Evolutionary conservation across 2,329 filamentous ascomycete genomes (phyloP), one percentile per base, ranked within the genome.

Genomic region (Emmonsiellopsis sp.): DNA sequence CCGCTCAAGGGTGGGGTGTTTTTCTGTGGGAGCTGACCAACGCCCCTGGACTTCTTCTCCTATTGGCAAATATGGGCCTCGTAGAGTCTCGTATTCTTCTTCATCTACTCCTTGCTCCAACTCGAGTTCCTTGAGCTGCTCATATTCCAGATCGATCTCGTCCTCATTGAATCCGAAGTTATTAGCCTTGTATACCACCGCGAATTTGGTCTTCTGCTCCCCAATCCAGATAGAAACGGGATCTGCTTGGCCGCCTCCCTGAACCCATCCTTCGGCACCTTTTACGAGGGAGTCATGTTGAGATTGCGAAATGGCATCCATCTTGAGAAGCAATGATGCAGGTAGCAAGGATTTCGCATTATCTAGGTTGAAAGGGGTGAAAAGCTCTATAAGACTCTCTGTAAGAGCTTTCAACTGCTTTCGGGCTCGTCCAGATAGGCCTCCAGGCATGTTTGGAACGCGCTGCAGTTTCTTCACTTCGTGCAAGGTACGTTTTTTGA

Each of bases 401-500:
- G 74, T 61, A 2, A 82, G 57, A 0, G 66, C 64, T 53, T 69
- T 71, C 44, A 83, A 66, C 6, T 70, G 66, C 37, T 58, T 69
- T 8, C 60, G 68, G 6, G 77, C 71, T 10, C 65, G 65, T 0
- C 58, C 57, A 34, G 73, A 65, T 6, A 72, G 58, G 17, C 74
- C 70, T 1, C 75, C 75, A 27, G 66, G 59, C 8, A 77, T 59
- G 7, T 60, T 63, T 6, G 63, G 63, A 7, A 65, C 56, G 1
- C 64, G 62, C 2, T 64, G 59, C 2, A 58, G 63, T 10, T 66
- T 62, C 14, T 79, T 77, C 1, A 90, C 69, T 54, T 85, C 79
- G 63, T 75, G 88, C 2, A 94, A 62, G 0, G 83, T 89, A 11
- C 82, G 78, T 51, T 80, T 74, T 56, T 82, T 82, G 58, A 94